These are phyloP conservation scores for Xerocomus potaroensis DNA, from an alignment of 768 basidiomycete genomes.

Conservation along the genomic window DNA sequence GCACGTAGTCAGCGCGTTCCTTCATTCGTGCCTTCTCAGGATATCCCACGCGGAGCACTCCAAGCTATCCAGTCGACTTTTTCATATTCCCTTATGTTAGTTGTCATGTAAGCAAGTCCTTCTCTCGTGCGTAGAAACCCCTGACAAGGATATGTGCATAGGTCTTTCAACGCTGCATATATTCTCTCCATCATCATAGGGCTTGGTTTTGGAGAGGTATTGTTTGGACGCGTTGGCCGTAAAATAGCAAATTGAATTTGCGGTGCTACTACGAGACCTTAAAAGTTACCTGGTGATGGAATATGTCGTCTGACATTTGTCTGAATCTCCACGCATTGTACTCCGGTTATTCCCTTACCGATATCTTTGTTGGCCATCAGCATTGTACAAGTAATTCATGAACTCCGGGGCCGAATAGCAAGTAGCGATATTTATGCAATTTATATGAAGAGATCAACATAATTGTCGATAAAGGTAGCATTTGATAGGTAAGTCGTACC, in stretches of 20 bases:
- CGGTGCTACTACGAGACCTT: too few relatives aligned
- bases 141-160: conserved; percentile 30
- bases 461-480: too few relatives aligned
- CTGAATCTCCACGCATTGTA: too few relatives aligned
- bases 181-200: conserved; percentile 71
- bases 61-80: conserved; percentile 62
- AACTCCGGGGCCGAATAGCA: too few relatives aligned
- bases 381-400: too few relatives aligned
- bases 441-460: too few relatives aligned
- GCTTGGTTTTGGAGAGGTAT: conserved; percentile 68
- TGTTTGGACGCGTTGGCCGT: conserved; percentile 56
- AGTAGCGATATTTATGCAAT: too few relatives aligned
- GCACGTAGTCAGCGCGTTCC: conserved; percentile 32
- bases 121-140: neutral
- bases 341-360: too few relatives aligned
- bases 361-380: too few relatives aligned
- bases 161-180: conserved; percentile 82
- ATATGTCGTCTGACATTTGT: too few relatives aligned
- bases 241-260: neutral
- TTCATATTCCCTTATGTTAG: conserved; percentile 73
- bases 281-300: neutral
- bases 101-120: conserved; percentile 57
- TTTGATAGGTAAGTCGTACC: too few relatives aligned
- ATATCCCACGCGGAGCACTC: conserved; percentile 65
- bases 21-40: conserved; percentile 65